Evolutionary conservation across 2,329 filamentous ascomycete genomes (phyloP).

Genomic region (Aspergillus versicolor): DNA sequence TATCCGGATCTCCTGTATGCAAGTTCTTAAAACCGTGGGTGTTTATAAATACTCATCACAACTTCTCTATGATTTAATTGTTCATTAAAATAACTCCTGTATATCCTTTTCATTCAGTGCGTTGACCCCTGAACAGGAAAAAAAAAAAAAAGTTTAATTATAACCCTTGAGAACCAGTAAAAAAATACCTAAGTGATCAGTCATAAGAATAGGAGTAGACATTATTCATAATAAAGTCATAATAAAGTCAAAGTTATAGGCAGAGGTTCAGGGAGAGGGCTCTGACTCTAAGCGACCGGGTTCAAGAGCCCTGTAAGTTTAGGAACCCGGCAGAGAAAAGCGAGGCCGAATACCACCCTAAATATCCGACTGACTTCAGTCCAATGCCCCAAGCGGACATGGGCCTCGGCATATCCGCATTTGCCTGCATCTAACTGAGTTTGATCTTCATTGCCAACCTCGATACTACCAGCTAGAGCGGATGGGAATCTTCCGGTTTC

Average conservation of each 20-base stretch:
- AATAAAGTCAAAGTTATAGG: not conserved
- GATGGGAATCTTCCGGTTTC: conserved; percentile 77
- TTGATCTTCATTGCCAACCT: conserved; percentile 41
- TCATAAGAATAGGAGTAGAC: conserved; percentile 16
- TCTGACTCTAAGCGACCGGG: not conserved
- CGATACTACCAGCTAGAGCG: conserved; percentile 55
- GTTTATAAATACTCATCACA: not conserved
- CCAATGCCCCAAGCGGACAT: conserved; percentile 45
- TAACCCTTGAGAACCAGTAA: not conserved
- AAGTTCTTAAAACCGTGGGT: not conserved
- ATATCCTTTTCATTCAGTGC: too few species aligned
- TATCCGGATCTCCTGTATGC: not conserved
- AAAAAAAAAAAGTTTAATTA: not conserved
- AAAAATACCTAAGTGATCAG: conserved; percentile 5
- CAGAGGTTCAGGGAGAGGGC: not conserved
- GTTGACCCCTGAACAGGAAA: not conserved
- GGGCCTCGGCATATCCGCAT: conserved; percentile 44
- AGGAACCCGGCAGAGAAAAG: conserved; percentile 30
- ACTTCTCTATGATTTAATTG: not conserved
- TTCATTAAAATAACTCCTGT: not conserved
- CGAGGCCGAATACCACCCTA: conserved; percentile 37
- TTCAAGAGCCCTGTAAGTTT: conserved; percentile 25
- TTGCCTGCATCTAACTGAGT: conserved; percentile 32
- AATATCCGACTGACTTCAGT: conserved; percentile 46
- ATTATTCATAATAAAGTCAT: not conserved